Percentiles rank a stretch among this genome's conserved stretches.
phyloP scores from a whole-genome alignment of 192 early-diverging fungal species.

The Chytriomyces sp. region DNA sequence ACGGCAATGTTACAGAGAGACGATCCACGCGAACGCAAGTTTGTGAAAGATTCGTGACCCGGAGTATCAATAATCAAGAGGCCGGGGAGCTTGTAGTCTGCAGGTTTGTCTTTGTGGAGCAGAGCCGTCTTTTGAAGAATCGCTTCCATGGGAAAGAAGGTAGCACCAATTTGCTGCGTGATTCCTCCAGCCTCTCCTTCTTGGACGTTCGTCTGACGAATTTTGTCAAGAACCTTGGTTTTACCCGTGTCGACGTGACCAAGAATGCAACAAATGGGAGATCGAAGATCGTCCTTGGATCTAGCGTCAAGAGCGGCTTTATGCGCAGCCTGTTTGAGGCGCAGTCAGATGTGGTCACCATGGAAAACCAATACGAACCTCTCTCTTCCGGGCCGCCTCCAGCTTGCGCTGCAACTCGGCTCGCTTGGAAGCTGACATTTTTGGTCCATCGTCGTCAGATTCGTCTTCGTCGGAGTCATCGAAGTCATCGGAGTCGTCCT shows the following conservation, averaged over 20 bases:
- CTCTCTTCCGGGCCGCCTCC: slow-evolving; percentile 75
- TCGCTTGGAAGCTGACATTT: slow-evolving; percentile 62
- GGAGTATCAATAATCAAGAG: slow-evolving; percentile 97
- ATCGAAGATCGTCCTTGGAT: slow-evolving; percentile 87
- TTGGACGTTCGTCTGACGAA: slow-evolving; percentile 99
- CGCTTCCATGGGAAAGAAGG: slow-evolving; percentile 96
- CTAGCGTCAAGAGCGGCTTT: slow-evolving; percentile 60
- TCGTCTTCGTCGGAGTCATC: slow-evolving; percentile 41
- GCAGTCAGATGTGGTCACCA: neutral
- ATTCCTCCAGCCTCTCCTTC: slow-evolving; percentile 99
- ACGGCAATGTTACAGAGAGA: slow-evolving; percentile 99
- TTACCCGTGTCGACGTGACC: slow-evolving; percentile 97
- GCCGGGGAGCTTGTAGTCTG: slow-evolving; percentile 87
- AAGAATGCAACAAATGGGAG: slow-evolving; percentile 97
- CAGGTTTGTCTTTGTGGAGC: slow-evolving; percentile 59
- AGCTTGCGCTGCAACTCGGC: slow-evolving; percentile 70
- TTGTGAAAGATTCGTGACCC: slow-evolving; percentile 98
- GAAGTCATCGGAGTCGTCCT: slow-evolving; percentile 27
- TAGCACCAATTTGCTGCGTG: slow-evolving; percentile 99
- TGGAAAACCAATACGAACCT: slow-evolving; percentile 25
- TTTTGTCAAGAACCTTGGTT: slow-evolving; percentile 98
- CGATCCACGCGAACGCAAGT: slow-evolving; percentile 91
- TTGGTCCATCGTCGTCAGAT: slow-evolving; percentile 53
- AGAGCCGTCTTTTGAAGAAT: slow-evolving; percentile 89
- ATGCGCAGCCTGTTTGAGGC: slow-evolving; percentile 15